Evolutionary conservation across 129 eudicot species (phyloP), one percentile per base, ranked within the genome.

Genomic region (Gnaphalium uliginosum): DNA sequence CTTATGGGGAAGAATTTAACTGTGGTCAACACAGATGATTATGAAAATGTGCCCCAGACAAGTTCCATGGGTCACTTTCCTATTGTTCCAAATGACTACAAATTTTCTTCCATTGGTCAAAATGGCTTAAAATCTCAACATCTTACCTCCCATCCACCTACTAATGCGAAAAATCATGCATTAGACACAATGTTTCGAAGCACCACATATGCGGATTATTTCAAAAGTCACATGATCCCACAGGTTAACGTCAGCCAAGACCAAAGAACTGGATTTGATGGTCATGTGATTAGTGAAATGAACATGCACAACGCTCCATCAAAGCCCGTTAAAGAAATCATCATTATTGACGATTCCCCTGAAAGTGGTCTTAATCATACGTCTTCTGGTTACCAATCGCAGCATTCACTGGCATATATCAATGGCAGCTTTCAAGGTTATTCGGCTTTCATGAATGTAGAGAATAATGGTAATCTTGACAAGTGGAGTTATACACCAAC

Each of bases 1-100:
- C 86, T 92, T 18, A 92, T 92, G 97, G 97, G 97, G 46, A 92
- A 89, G 73, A 83, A 92, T 85, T 80, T 92, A 63, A 89, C 87
- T 81, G 89, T 92, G 72, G 85, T 87, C 76, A 92, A 84, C 65
- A 92, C 84, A 50, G 88, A 87, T 26, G 83, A 85, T 66, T 22
- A 78, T 18, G 78, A 74, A 61, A 41, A 25, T 41, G 33, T 33
- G 65, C 75, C 66, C 60, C 41, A 8, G 67, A 66, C 73, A 11
- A 57, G 68, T 58, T 24, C 63, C 33, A 26, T 54, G 29, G 41
- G 39, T 76, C 78, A 73, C 18, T 43, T 43, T 13, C 29, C 66
- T 69, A 75, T 69, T 59, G 19, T 79, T 64, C 53, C 32, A 51
- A 82, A 48, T 54, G 73, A 66, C 66, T 48, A 78, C 26, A 61